Base-by-base conservation (phyloP, 371 early-diverging fungal genomes). In the Mortierella sp. region DNA sequence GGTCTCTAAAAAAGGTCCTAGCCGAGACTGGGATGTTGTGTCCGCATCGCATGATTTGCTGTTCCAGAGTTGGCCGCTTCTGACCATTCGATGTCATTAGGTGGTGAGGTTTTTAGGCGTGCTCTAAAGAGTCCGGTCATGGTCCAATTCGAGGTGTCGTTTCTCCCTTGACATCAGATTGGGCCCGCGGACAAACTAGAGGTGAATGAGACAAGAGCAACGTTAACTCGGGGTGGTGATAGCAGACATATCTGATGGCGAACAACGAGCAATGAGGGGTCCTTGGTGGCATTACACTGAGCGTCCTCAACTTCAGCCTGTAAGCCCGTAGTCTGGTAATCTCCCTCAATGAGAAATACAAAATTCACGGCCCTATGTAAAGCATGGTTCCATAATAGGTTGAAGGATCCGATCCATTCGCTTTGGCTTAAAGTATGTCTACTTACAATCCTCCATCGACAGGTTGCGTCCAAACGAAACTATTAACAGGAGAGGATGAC, bases 321-420 rank as follows among this genome's bases (percentile, higher is more conserved):
- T 24, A 64, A 31, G 19, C 64, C 64, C 51, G 8, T 30, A 21
- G 42, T 57, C 45, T 45, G 64, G 58, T 58, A 53, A 34, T 64
- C 57, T 24, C 42, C 52, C 24, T 57, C 57, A 52, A 57, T 1
- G 27, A 64, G 58, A 41, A 63, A 63, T 28, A 63, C 41, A 30
- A 63, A 55, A 23, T 63, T 63, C 39, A 63, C 64, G 26, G 56
- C 64, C 18, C 64, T 63, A 55, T 63, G n/a, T 23, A 55, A 55
- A 18, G 39, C 26, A 63, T 48, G 42, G 48, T 61, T 30, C 54
- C 62, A 61, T 21, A 30, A 56, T 45, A 56, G 45, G 45, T 30
- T 56, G 28, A n/a, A 27, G 30, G 42, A 43, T 18, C 43, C 28
- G 56, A 46, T 18, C 45, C 56, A 30, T n/a, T 56, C 26, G 12